Base-by-base conservation (phyloP, 2,329 filamentous ascomycete genomes). In the Aspergillus sojae region DNA sequence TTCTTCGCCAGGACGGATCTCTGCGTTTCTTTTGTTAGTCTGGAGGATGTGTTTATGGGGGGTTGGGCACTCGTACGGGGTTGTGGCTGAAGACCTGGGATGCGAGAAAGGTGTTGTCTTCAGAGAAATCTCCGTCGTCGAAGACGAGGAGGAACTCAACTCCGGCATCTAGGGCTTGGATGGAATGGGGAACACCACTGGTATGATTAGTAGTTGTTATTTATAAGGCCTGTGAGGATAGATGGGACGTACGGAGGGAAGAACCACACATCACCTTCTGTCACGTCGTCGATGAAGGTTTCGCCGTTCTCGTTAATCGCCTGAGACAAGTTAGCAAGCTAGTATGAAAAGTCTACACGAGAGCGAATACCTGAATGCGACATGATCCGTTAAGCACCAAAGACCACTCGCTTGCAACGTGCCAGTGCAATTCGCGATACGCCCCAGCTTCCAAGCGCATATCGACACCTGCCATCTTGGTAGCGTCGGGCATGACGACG, bases 241-340 rank as follows among this genome's bases (percentile, higher is more conserved):
- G 2, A 12, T 34, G 7, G 12, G 2, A 30, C 57, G 4, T 57
- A 78, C 76, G 88, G 87, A 26, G 91, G 91, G 78, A 94, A 94
- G 71, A 92, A 94, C 91, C 90, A 94, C 7, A 94, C 77, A 71
- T 94, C 91, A 5, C 91, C 91, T 71, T 91, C 89, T 71, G 88
- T 85, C 26, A 94, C 78, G 71, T 94, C 91, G 67, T 93, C 91
- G 65, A 93, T 86, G 74, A 92, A 93, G 66, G 87, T 91, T 65
- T 91, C 87, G 11, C 91, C 91, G 65, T 94, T 89, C 43, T 76
- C 73, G 12, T 78, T 75, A 2, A 78, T 67, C 30, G 75, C 75
- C 75, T 77, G 21, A 23, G 36, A 19, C 2, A 34, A 12, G 32
- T 60, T 39, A 48, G 34, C 39, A 61, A 4, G 21, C 30, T 7